phyloP scores from a whole-genome alignment of 1,284 basidiomycete genomes.

The Pyrrhoderma noxium region DNA sequence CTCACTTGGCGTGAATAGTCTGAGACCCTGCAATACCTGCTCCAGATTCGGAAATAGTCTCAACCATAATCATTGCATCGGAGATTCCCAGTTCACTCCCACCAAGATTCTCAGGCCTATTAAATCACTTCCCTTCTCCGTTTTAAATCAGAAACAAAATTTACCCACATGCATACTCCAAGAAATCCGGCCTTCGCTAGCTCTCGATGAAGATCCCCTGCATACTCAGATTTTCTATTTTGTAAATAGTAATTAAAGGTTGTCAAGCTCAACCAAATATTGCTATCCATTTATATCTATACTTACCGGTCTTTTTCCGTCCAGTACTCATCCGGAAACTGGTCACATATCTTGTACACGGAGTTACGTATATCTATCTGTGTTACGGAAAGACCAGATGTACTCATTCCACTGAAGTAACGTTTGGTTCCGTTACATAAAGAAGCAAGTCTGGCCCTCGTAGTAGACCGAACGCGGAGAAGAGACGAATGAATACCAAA shows the following conservation, averaged over 20 bases:
- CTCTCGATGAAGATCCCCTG: slow-evolving; percentile 19
- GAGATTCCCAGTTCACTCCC: slow-evolving; percentile 29
- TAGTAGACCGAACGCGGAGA: too few relatives aligned
- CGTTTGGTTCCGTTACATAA: too few relatives aligned
- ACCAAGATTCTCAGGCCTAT: slow-evolving; percentile 21
- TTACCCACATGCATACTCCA: slow-evolving; percentile 19
- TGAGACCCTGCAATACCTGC: slow-evolving; percentile 26
- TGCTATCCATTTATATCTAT: background rate
- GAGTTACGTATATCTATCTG: slow-evolving; percentile 20
- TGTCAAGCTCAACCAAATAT: background rate
- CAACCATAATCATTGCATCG: slow-evolving; percentile 32
- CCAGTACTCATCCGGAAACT: slow-evolving; percentile 22
- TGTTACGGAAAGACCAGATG: slow-evolving; percentile 18
- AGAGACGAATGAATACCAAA: too few relatives aligned
- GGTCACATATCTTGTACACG: slow-evolving; percentile 19
- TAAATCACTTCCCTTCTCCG: background rate
- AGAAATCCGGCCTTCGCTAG: slow-evolving; percentile 20
- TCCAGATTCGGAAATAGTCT: slow-evolving; percentile 31
- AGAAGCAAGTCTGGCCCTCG: too few relatives aligned
- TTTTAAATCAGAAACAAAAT: background rate
- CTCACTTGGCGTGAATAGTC: slow-evolving; percentile 23
- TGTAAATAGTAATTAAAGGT: background rate
- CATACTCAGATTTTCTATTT: slow-evolving; percentile 18
- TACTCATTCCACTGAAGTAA: slow-evolving; percentile 19
- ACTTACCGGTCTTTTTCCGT: slow-evolving; percentile 19